These are phyloP conservation scores for Medakamo hakoo DNA, from an alignment of 139 green algal species.

Conservation along the genomic window DNA sequence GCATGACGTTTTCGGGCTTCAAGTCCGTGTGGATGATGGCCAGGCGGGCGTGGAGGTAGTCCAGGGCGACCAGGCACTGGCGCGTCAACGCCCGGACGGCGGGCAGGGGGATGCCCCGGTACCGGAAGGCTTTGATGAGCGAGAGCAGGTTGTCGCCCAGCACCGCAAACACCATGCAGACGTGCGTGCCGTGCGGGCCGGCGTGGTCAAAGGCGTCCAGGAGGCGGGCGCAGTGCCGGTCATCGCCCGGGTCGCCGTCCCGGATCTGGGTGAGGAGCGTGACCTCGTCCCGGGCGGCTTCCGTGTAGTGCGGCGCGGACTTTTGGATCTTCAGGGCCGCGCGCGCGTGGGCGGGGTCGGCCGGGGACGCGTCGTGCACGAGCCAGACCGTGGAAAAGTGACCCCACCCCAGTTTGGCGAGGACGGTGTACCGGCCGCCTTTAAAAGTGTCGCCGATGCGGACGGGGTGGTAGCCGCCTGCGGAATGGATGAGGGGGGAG, in stretches of 20 bases:
- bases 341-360: constrained; percentile 11
- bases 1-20: constrained; percentile 96
- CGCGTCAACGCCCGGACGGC: constrained; percentile 60
- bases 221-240: constrained; percentile 49
- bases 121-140: constrained; percentile 37
- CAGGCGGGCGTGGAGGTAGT: constrained; percentile 70
- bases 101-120: constrained; percentile 64
- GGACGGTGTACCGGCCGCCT: constrained; percentile 71
- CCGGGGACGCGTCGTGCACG: constrained; percentile 40
- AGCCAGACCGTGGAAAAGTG: constrained; percentile 99
- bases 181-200: constrained; percentile 79
- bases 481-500: background rate
- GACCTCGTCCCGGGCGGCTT: constrained; percentile 93
- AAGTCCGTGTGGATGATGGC: constrained; percentile 93
- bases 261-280: constrained; percentile 64
- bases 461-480: constrained; percentile 93
- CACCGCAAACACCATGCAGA: constrained; percentile 97
- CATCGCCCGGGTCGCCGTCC: constrained; percentile 36
- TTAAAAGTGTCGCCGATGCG: constrained; percentile 76
- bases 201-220: constrained; percentile 86
- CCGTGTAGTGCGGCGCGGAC: constrained; percentile 85
- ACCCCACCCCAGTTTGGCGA: constrained; percentile 95
- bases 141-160: constrained; percentile 68
- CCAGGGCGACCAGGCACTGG: constrained; percentile 74
- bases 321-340: constrained; percentile 80